phyloP scores from a whole-genome alignment of 371 early-diverging fungal genomes.

The Mucor racemosus region DNA sequence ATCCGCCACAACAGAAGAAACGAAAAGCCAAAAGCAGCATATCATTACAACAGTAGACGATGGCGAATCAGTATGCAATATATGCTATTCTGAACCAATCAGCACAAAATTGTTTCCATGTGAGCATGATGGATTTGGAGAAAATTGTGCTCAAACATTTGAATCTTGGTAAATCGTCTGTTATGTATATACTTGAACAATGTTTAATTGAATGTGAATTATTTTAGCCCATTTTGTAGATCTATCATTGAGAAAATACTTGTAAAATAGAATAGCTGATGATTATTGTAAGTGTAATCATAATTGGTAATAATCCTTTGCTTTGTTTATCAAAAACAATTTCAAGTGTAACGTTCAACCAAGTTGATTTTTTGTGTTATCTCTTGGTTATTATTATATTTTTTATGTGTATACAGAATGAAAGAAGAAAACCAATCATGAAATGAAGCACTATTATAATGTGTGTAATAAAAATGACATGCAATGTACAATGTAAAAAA shows the following conservation, averaged over 20 bases:
- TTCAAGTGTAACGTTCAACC: neutral
- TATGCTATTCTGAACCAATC: slow-evolving; percentile 51
- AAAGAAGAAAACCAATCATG: neutral
- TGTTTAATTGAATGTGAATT: neutral
- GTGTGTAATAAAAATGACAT: too few species aligned
- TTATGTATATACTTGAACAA: neutral
- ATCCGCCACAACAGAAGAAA: too few species aligned
- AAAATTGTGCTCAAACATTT: slow-evolving; percentile 36
- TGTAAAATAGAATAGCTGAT: neutral
- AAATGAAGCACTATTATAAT: neutral
- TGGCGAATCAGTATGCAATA: slow-evolving; percentile 40
- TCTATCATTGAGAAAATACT: slow-evolving; percentile 6
- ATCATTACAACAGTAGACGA: slow-evolving; percentile 3
- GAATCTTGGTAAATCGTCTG: slow-evolving; percentile 36
- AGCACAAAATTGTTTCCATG: slow-evolving; percentile 42
- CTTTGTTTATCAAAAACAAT: neutral
- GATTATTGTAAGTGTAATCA: neutral
- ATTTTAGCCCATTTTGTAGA: slow-evolving; percentile 25
- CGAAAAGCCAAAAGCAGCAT: neutral
- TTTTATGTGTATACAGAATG: too few species aligned
- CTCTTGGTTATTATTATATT: neutral
- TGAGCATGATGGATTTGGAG: slow-evolving; percentile 44
- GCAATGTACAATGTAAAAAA: neutral
- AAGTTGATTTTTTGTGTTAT: neutral
- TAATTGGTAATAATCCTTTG: neutral